Evolutionary conservation across 2,329 filamentous ascomycete species (phyloP).

Genomic region (Aspergillus sp.): DNA sequence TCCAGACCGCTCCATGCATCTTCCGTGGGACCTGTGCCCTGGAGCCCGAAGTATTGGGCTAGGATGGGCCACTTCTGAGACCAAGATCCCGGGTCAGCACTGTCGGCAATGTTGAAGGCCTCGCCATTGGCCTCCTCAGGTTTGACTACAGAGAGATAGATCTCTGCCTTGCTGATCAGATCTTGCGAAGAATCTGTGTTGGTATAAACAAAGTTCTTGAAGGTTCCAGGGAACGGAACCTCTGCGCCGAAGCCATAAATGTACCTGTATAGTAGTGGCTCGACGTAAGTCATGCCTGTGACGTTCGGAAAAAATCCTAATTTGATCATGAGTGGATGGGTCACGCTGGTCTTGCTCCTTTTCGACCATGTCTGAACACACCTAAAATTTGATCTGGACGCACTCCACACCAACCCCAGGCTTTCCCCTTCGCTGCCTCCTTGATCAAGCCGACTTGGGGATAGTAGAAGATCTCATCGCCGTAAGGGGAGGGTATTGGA

Average conservation of each 20-base stretch:
- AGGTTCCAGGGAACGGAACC: conserved; percentile 37
- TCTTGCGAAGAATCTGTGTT: conserved; percentile 40
- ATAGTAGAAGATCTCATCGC: conserved; percentile 49
- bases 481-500: conserved; percentile 43
- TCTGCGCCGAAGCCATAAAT: conserved; percentile 37
- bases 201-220: conserved; percentile 31
- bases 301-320: conserved; percentile 45
- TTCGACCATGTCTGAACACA: too few species aligned
- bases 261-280: conserved; percentile 38
- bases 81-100: conserved; percentile 14
- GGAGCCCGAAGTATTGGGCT: conserved; percentile 21
- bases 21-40: conserved; percentile 3
- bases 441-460: conserved; percentile 44
- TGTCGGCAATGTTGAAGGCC: conserved; percentile 28
- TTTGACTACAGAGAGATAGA: conserved; percentile 23
- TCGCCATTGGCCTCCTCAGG: conserved; percentile 15
- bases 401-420: conserved; percentile 47
- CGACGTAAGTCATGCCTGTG: conserved; percentile 45
- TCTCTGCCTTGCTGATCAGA: conserved; percentile 22
- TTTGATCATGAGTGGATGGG: neutral
- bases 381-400: conserved; percentile 44
- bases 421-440: conserved; percentile 35
- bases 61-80: conserved; percentile 19
- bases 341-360: too few species aligned
- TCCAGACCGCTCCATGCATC: conserved; percentile 15